Evolutionary conservation across 106 monocot genomes (phyloP).

Genomic region (Dendrobium huoshanense): DNA sequence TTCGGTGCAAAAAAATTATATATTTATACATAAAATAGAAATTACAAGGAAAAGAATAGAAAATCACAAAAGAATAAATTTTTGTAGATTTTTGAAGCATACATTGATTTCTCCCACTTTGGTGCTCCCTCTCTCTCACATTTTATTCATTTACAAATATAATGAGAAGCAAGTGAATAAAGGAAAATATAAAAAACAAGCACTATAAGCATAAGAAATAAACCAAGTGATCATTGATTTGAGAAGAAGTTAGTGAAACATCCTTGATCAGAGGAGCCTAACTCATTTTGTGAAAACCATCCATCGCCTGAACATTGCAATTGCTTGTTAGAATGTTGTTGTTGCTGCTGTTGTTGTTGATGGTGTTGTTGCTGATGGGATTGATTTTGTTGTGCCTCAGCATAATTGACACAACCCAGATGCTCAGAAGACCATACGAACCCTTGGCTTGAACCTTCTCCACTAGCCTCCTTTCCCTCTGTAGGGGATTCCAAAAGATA

Average conservation of each 20-base stretch:
- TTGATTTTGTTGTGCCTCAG: background rate
- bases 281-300: background rate
- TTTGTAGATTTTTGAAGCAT: too few relatives aligned
- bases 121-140: background rate
- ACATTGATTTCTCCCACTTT: background rate
- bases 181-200: background rate
- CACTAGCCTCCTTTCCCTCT: background rate
- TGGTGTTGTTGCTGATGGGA: background rate
- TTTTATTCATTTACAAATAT: background rate
- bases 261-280: background rate
- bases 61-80: too few relatives aligned
- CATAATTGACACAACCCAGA: background rate
- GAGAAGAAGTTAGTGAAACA: background rate
- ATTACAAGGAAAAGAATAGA: too few relatives aligned
- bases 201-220: background rate
- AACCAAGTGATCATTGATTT: background rate
- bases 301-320: background rate
- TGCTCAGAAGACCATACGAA: conserved; percentile 4
- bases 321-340: background rate
- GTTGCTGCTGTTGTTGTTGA: background rate
- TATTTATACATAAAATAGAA: too few relatives aligned
- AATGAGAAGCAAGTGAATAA: background rate
- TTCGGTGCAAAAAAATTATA: too few relatives aligned
- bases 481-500: background rate
- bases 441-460: background rate